Evolutionary conservation across 306 rosid species (phyloP), one percentile per base, ranked within the genome.

Genomic region (Canavalia gladiata): DNA sequence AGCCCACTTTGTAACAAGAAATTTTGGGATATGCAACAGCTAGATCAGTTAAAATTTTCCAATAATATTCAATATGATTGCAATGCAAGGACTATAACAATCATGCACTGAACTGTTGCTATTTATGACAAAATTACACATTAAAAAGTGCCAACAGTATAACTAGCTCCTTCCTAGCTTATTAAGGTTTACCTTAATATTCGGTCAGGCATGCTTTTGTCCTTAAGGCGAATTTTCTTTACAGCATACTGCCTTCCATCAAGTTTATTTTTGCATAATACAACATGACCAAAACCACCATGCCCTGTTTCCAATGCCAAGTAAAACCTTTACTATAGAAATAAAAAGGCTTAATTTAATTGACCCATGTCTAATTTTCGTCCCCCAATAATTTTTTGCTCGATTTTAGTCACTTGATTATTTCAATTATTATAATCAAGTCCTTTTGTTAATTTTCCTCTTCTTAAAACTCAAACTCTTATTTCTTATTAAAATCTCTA

Each of bases 271-370:
- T 90, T 91, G 90, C 99, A 95, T 87, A 95, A 56, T 70, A 93
- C 94, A 70, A 95, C 99, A 76, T 89, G 95, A 70, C 95, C 99
- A 88, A 95, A 95, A 86, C 99, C 97, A 80, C 99, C 97, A 89
- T 90, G 99, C 87, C 99, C 99, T 95, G 83, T 76, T 64, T 59
- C 75, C 64, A 50, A 25, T 29, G 64, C 74, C 80, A 81, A 49
- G 69, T 25, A 81, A 81, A 62, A 67, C 34, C 29, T 66, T 78
- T 56, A 74, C 52, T 52, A 39, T 77, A 84, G 31, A 63, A 66
- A 76, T 18, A 52, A 8, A 68, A 72, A 68, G n/a, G 54, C 41
- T 67, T 43, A 28, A 2, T 37, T 2, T 37, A 37, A 37, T 37
- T 37, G 25, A 18, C 25, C 25, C 25, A 18, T 18, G 25, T 18